Base-by-base conservation (phyloP, 805 yeast genomes). In the Priceomyces carsonii region DNA sequence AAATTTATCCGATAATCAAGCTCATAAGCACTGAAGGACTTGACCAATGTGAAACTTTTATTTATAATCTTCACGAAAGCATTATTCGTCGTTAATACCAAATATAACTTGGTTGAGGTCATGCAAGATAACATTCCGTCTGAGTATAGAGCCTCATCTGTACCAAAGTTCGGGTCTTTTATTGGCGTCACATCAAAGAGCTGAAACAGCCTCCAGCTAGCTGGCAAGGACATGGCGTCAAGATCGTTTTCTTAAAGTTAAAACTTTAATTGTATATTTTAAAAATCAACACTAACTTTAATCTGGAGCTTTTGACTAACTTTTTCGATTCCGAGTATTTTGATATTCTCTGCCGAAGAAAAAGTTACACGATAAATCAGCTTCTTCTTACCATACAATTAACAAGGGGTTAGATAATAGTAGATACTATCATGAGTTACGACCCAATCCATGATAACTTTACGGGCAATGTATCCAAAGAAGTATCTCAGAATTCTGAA, bases 161-260 rank as follows among this genome's bases (percentile, higher is more conserved):
- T 67, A 5, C 82, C 81, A 38, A 75, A 71, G 40, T 75, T 66
- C 4, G 98, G 98, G 53, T 93, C 99, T 42, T 80, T 65, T 13
- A 93, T 83, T 5, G 96, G 96, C 0, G 80, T 72, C 23, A 77
- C 72, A 35, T 88, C 96, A 57, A 85, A 89, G 59, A 91, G 85
- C 42, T 86, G 87, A 60, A 91, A 85, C 52, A 85, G 95, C 40
- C 91, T 69, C 90, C 90, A 85, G 27, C 59, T 42, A 7, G 26
- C 18, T 5, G 39, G 36, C 9, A 32, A 16, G 6, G 38, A 26
- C 43, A 39, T 39, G 15, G 16, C 30, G 12, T 12, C 29, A 23
- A 20, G 14, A 8, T 14, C 5, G 14, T 16, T 26, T 15, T 12
- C 6, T 12, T 5, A 19, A 15, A 19, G 17, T 12, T 12, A 13